Base-by-base conservation (phyloP, 495 filamentous ascomycete species). In the Penicillium turbatum region DNA sequence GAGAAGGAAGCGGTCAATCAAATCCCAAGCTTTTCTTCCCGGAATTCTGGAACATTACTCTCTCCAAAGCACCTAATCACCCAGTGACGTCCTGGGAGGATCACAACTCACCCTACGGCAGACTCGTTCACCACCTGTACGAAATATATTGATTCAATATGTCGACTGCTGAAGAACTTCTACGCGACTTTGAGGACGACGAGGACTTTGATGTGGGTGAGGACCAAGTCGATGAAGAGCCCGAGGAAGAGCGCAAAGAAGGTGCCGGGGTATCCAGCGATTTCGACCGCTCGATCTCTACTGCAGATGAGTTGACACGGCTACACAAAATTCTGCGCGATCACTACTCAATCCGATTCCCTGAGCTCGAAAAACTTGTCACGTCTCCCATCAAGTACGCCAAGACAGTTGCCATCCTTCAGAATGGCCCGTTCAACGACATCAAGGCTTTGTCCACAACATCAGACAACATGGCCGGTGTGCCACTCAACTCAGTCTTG, bases 271-370 rank as follows among this genome's bases (percentile, higher is more conserved):
- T 57, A 10, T 80, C 95, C 41, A 87, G 91, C 56, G 95, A 97
- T 69, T 96, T 97, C 58, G 92, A 90, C 55, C 89, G 95, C 31
- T 92, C 95, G 16, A 89, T 92, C 11, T 84, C 83, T 46, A 97
- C 96, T 48, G 90, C 93, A 52, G 88, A 88, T 62, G 91, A 97
- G 68, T 88, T 97, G 42, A 88, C 87, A 8, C 85, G 92, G 11
- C 88, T 97, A 49, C 95, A 97, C 76, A 97, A 97, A 77, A 90
- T 86, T 64, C 86, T 97, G 53, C 81, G 92, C 59, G 93, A 98
- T 61, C 90, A 97, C 71, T 98, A 97, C 72, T 95, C 91, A 13
- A 79, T 86, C 35, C 84, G 93, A 57, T 97, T 97, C 60, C 92
- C 92, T 5, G 92, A 97, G 71, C 81, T 98, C n/a, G 93, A 97